Conservation (phyloP, 768 basidiomycete genomes). For the Macrolepiota fuliginosa region DNA sequence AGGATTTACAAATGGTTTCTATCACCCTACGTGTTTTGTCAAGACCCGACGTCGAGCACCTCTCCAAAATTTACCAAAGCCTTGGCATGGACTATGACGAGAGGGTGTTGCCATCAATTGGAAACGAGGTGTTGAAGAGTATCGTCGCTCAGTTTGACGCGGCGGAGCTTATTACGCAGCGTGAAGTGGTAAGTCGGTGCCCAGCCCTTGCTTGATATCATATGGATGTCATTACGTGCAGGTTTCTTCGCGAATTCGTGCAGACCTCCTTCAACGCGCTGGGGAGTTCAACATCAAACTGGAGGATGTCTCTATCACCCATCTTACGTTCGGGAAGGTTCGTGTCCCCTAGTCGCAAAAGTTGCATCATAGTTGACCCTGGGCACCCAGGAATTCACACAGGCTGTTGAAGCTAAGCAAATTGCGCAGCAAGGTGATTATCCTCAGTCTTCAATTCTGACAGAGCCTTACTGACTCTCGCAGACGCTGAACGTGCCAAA, state of each 20-base stretch:
- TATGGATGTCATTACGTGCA: slow-evolving; percentile 23
- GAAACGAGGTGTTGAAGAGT: slow-evolving; percentile 96
- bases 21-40: slow-evolving; percentile 95
- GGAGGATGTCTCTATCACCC: slow-evolving; percentile 97
- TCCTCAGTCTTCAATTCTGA: not conserved
- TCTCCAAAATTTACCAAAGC: slow-evolving; percentile 92
- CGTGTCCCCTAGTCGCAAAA: slow-evolving; percentile 14
- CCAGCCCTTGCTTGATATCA: not conserved
- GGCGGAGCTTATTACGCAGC: slow-evolving; percentile 93
- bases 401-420: slow-evolving; percentile 99
- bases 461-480: slow-evolving; percentile 12
- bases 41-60: slow-evolving; percentile 83
- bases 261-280: slow-evolving; percentile 89
- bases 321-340: slow-evolving; percentile 85
- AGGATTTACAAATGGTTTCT: slow-evolving; percentile 98
- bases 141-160: slow-evolving; percentile 99
- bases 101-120: slow-evolving; percentile 94
- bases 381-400: slow-evolving; percentile 76
- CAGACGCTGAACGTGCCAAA: slow-evolving; percentile 97
- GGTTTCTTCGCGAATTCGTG: slow-evolving; percentile 90
- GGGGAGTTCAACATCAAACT: slow-evolving; percentile 94
- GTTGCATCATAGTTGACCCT: slow-evolving; percentile 2
- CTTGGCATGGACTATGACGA: slow-evolving; percentile 98
- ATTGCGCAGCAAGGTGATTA: slow-evolving; percentile 93
- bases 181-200: slow-evolving; percentile 77